Evolutionary conservation across 805 yeast species (phyloP).

Genomic region (Cyberlindnera galapagoensis): DNA sequence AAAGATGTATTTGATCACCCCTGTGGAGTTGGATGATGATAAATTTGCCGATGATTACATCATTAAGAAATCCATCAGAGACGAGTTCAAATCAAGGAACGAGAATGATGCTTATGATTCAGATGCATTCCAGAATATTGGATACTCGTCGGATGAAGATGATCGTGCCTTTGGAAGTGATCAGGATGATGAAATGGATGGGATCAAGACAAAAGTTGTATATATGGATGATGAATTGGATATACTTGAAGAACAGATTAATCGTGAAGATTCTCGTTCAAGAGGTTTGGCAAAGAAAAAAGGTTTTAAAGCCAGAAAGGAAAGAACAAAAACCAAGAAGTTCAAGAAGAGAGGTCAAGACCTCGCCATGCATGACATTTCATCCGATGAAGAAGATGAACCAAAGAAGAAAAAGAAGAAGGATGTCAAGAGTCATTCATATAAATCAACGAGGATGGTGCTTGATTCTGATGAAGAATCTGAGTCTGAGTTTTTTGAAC

Average conservation of each 20-base stretch:
- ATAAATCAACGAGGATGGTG: constrained; percentile 47
- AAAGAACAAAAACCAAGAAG: constrained; percentile 7
- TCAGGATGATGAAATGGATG: constrained; percentile 17
- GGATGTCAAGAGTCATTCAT: not conserved
- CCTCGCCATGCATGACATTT: constrained; percentile 6
- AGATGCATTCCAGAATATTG: constrained; percentile 24
- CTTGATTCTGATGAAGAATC: constrained; percentile 55
- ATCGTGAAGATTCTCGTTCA: constrained; percentile 1
- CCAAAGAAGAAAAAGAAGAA: constrained; percentile 1
- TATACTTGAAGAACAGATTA: constrained; percentile 14
- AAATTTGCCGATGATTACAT: constrained; percentile 30
- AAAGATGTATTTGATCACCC: constrained; percentile 33
- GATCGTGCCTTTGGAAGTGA: constrained; percentile 25
- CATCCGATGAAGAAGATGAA: constrained; percentile 18
- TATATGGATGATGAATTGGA: constrained; percentile 18
- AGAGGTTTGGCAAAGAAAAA: constrained; percentile 22
- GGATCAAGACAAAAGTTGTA: constrained; percentile 3
- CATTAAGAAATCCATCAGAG: constrained; percentile 25
- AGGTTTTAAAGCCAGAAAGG: constrained; percentile 4
- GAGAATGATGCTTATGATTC: constrained; percentile 32
- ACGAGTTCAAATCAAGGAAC: constrained; percentile 27
- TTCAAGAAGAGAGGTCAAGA: constrained; percentile 7
- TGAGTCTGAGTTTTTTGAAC: constrained; percentile 44
- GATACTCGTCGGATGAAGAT: constrained; percentile 31
- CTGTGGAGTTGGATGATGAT: constrained; percentile 31